A percentile compares a stretch with the other conserved stretches of the same genome.
Conservation (phyloP, 106 monocot genomes). For the Dendrobium nobile region DNA sequence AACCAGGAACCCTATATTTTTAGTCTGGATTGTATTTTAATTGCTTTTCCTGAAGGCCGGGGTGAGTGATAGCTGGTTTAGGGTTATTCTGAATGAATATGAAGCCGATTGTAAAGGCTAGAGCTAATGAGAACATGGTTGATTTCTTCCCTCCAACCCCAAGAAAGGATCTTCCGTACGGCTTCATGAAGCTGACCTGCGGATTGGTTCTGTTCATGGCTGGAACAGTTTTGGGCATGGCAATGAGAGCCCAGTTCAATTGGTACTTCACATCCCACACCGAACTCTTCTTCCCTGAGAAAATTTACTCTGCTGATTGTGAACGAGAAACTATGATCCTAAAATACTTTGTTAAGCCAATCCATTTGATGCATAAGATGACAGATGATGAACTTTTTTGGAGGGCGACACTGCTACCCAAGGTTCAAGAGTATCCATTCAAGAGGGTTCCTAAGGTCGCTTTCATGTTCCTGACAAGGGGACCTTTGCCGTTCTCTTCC, state of each 20-base stretch:
- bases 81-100: background rate
- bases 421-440: slow-evolving; percentile 18
- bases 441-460: slow-evolving; percentile 25
- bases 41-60: background rate
- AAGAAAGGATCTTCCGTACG: slow-evolving; percentile 28
- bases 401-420: slow-evolving; percentile 25
- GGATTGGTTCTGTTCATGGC: slow-evolving; percentile 54
- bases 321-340: background rate
- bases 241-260: slow-evolving; percentile 41
- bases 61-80: background rate
- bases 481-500: slow-evolving; percentile 18
- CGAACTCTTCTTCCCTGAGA: slow-evolving; percentile 43
- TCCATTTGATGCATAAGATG: slow-evolving; percentile 16
- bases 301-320: slow-evolving; percentile 14
- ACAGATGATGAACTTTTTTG: slow-evolving; percentile 24
- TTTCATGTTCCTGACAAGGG: slow-evolving; percentile 28
- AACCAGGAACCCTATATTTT: background rate
- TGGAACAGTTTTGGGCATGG: slow-evolving; percentile 47
- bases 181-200: slow-evolving; percentile 30
- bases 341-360: slow-evolving; percentile 11
- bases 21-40: background rate
- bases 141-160: slow-evolving; percentile 14
- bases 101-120: slow-evolving; percentile 12
- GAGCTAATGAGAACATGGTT: slow-evolving; percentile 1
- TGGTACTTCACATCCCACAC: slow-evolving; percentile 39